Base-by-base conservation (phyloP, 257 asterid genomes). In the Jacaranda mimosifolia region DNA sequence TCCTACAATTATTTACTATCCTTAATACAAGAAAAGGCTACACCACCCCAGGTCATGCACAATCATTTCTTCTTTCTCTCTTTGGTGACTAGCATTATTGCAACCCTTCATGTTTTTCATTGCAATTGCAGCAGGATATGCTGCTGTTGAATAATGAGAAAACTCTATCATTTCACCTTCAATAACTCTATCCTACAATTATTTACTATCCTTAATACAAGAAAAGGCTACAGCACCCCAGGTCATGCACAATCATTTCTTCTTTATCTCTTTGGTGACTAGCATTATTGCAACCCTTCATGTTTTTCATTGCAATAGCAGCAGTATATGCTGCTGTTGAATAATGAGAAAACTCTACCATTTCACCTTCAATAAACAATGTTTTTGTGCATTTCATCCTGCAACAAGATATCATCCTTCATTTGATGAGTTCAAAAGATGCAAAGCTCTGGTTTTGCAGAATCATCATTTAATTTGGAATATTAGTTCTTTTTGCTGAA, bases 391-490 rank as follows among this genome's bases (percentile, higher is more conserved):
- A 21, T 2, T 35, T 32, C 43, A 43, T 19, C 57, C 32, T 17
- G 14, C 35, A 43, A 42, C 1, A 68, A 18, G 19, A 5, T 69
- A 51, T 15, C 42, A 35, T 70, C 35, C 63, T 49, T 32, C 21
- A 17, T 19, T 62, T 15, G 8, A 66, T 8, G 17, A 51, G 13
- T 49, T 70, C 32, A 70, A 35, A 49, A 11, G 48, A 49, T 3
- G 21, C 63, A 56, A 18, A 56, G 39, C 58, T 45, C 19, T 13
- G 18, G 9, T 5, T 43, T 7, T 12, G 43, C 19, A 70, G 35
- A 35, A 70, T 32, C 45, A 51, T 10, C 6, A 49, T 57, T 75
- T 70, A 21, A 35, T 55, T 60, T 12, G 71, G 64, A 58, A 75
- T 46, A 36, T 39, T 38, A 74, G 19, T 74, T 80, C 68, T 51